Evolutionary conservation across 129 eudicot genomes (phyloP), one percentile per base, ranked within the genome.

Genomic region (Dittrichia graveolens): DNA sequence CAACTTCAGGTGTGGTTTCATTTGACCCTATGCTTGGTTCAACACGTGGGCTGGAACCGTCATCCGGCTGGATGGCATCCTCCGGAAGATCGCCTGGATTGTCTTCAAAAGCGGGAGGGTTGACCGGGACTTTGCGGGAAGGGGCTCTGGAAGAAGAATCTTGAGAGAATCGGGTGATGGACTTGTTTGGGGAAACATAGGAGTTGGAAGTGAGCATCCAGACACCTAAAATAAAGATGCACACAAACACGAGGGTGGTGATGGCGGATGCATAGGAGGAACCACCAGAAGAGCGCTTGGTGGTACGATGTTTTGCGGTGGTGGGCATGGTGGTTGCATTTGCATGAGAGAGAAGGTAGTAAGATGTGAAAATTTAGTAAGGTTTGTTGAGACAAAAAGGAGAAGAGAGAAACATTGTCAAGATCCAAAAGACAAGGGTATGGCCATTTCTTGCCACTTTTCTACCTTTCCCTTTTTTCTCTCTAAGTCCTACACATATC

Each of bases 131-230:
- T 57, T 61, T 76, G 42, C 75, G 74, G 24, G 73, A 45, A 38
- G 41, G 61, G 52, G 24, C 10, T 35, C 49, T 7, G 14, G 74
- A 15, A 67, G 69, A 72, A 16, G 65, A 3, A 15, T 54, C n/a
- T 1, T 55, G 50, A 6, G 82, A 44, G 49, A 60, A 16, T 74
- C 69, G 39, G 75, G 47, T 56, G 55, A 64, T 62, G 66, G 81
- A 66, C 63, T 84, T 78, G 77, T 76, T 67, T 5, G 84, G 75
- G 16, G 89, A 72, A 39, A 80, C 74, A 39, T 76, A 52, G 39
- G 82, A 70, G 70, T 69, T 73, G 14, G 96, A 81, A 67, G 84
- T 75, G 11, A 91, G 80, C 84, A 91, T 83, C 85, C 91, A 91
- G 19, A 81, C 71, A 53, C 88, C 92, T 42, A 88, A 53, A 8